Percentiles rank a stretch among this genome's conserved stretches.
These are phyloP conservation scores for Fusarium buharicum DNA, from an alignment of 2,329 filamentous ascomycete genomes.

Conservation along the genomic window DNA sequence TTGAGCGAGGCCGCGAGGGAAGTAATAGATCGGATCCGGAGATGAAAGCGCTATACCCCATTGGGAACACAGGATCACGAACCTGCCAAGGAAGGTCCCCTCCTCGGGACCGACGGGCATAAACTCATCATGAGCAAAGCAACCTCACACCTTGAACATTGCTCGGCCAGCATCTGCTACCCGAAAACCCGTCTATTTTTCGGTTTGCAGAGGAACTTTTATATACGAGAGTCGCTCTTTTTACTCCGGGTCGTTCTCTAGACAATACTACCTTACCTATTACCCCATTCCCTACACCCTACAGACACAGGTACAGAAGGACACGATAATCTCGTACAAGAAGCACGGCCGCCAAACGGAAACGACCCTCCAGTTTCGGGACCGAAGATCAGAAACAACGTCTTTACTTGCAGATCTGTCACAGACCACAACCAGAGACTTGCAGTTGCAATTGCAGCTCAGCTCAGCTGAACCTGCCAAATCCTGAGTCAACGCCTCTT, in stretches of 20 bases:
- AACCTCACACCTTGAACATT: slow-evolving; percentile 5
- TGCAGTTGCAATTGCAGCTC: slow-evolving; percentile 27
- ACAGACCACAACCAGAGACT: slow-evolving; percentile 16
- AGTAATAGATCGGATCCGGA: slow-evolving; percentile 36
- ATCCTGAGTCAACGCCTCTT: slow-evolving; percentile 17
- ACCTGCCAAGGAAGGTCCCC: slow-evolving; percentile 14
- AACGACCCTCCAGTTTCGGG: slow-evolving; percentile 22
- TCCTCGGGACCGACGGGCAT: slow-evolving; percentile 43
- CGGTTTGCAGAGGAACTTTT: neutral
- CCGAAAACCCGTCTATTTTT: slow-evolving; percentile 9
- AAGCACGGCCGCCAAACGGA: slow-evolving; percentile 22
- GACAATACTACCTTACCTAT: too few relatives aligned
- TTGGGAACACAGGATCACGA: slow-evolving; percentile 25
- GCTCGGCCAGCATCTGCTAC: slow-evolving; percentile 18
- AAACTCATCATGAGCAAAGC: slow-evolving; percentile 14
- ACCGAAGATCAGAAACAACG: slow-evolving; percentile 31
- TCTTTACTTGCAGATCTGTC: slow-evolving; percentile 12
- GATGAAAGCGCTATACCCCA: slow-evolving; percentile 32
- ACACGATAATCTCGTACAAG: neutral
- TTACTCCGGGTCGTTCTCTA: neutral
- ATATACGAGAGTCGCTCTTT: neutral
- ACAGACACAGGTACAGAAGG: too few relatives aligned
- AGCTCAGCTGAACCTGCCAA: slow-evolving; percentile 17
- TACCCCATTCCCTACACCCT: too few relatives aligned
- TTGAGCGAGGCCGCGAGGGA: neutral